A percentile compares a stretch with the other conserved stretches of the same genome.
Evolutionary conservation across 2,329 filamentous ascomycete genomes (phyloP).

Genomic region (Xylariales sp.): DNA sequence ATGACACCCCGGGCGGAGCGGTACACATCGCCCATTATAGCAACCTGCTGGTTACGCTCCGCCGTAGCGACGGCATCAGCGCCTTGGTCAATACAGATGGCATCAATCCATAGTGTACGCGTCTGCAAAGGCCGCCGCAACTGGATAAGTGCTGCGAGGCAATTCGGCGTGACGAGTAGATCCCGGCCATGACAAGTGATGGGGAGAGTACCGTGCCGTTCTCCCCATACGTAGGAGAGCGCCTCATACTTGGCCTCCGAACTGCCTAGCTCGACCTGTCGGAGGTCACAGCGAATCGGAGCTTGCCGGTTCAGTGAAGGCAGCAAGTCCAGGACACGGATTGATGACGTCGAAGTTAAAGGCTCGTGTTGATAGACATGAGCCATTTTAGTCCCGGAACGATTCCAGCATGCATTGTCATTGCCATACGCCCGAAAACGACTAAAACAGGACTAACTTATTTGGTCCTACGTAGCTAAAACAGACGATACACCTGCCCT

Average conservation of each 20-base stretch:
- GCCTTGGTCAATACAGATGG: slow-evolving; percentile 42
- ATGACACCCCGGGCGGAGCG: slow-evolving; percentile 30
- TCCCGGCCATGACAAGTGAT: slow-evolving; percentile 25
- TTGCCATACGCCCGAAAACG: no score
- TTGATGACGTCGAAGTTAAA: not conserved
- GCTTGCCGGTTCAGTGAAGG: not conserved
- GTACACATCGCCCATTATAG: slow-evolving; percentile 42
- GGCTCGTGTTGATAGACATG: slow-evolving; percentile 12
- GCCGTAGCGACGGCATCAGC: slow-evolving; percentile 7
- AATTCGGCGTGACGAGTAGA: slow-evolving; percentile 32
- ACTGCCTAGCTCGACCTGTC: not conserved
- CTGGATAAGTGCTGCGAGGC: slow-evolving; percentile 15
- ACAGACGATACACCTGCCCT: no score
- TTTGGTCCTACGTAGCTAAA: no score
- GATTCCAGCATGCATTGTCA: not conserved
- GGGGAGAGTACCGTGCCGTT: not conserved
- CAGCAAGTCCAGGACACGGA: not conserved
- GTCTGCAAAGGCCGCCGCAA: slow-evolving; percentile 14
- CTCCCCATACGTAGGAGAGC: slow-evolving; percentile 37
- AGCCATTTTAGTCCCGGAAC: not conserved
- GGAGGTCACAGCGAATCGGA: slow-evolving; percentile 4
- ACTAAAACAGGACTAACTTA: no score
- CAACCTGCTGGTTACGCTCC: slow-evolving; percentile 39
- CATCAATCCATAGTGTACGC: slow-evolving; percentile 37
- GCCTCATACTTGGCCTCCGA: slow-evolving; percentile 30